Evolutionary conservation across 2,329 filamentous ascomycete species (phyloP), one percentile per base, ranked within the genome.

Genomic region (Ampelomyces quisqualis): DNA sequence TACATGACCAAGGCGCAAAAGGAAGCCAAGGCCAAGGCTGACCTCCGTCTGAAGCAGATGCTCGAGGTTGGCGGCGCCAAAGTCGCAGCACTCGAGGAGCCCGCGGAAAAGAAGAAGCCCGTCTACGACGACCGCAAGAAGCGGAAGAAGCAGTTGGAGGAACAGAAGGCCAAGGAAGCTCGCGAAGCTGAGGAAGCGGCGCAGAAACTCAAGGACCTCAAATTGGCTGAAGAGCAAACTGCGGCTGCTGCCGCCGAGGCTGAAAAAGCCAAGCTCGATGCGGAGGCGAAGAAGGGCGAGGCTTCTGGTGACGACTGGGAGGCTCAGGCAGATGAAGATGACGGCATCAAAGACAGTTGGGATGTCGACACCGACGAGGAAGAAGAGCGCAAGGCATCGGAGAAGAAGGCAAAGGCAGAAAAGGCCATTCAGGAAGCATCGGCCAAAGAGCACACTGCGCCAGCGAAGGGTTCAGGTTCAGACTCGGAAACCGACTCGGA

Each of bases 341-440:
- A 85, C 11, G 84, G 86, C 45, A 78, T 95, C 60, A 96, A 96
- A 71, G 91, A 96, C 53, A 91, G 85, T 74, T 97, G 91, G 91
- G 91, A 97, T 66, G 90, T 87, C 22, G 86, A 89, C 39, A 84
- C 82, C 2, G 86, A 88, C 34, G 85, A 88, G 5, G 86, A 90
- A 58, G 68, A 71, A 61, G 74, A 77, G 69, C 62, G 55, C 29
- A 71, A 71, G 51, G 52, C 62, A 15, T 56, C 58, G 14, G 48
- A 55, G 30, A 56, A 55, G 49, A 55, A 49, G 37, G 45, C 49
- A 20, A 55, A 55, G 24, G 50, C 52, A 20, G 53, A 53, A 28
- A 56, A 51, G 38, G 44, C 34, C 54, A 51, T 13, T 4, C 29
- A 39, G 15, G 37, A 33, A 20, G 37, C 29, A 18, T 22, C 28